Evolutionary conservation across 495 filamentous ascomycete species (phyloP).

Genomic region (Xylaria grammica): DNA sequence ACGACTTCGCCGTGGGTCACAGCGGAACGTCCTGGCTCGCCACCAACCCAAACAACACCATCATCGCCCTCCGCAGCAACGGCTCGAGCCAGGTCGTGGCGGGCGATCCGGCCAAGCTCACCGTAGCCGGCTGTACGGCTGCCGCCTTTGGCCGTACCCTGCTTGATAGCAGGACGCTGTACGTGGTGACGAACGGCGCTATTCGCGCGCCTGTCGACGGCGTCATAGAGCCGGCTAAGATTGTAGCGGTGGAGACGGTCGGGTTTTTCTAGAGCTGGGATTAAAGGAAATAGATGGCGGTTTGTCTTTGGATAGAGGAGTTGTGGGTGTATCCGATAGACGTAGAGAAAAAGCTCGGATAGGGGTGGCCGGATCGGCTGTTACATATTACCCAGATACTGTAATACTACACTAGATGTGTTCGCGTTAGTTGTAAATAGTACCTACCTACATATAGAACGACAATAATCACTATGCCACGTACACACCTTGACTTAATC

Average conservation of each 20-base stretch:
- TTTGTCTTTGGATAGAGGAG: too few relatives aligned
- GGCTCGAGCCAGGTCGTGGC: conserved; percentile 33
- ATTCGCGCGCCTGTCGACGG: conserved; percentile 16
- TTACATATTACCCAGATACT: too few relatives aligned
- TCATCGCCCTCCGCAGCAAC: conserved; percentile 32
- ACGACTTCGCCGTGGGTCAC: conserved; percentile 45
- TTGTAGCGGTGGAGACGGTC: conserved; percentile 37
- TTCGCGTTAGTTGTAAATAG: too few relatives aligned
- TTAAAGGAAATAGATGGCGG: too few relatives aligned
- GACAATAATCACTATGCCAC: too few relatives aligned
- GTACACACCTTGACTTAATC: too few relatives aligned
- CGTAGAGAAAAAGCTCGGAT: too few relatives aligned
- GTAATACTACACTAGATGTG: too few relatives aligned
- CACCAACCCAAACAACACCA: conserved; percentile 27
- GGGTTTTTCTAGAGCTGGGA: too few relatives aligned
- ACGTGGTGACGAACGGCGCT: conserved; percentile 32
- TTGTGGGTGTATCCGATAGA: too few relatives aligned
- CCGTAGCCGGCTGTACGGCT: conserved; percentile 33
- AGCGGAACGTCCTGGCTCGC: conserved; percentile 38
- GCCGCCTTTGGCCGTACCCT: conserved; percentile 36
- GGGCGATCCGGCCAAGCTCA: conserved; percentile 32
- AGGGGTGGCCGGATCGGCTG: too few relatives aligned
- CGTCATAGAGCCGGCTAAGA: conserved; percentile 31
- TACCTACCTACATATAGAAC: too few relatives aligned
- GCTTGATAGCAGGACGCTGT: conserved; percentile 23